phyloP scores from a whole-genome alignment of 2,329 filamentous ascomycete species.

The Orbilia ellipsospora region DNA sequence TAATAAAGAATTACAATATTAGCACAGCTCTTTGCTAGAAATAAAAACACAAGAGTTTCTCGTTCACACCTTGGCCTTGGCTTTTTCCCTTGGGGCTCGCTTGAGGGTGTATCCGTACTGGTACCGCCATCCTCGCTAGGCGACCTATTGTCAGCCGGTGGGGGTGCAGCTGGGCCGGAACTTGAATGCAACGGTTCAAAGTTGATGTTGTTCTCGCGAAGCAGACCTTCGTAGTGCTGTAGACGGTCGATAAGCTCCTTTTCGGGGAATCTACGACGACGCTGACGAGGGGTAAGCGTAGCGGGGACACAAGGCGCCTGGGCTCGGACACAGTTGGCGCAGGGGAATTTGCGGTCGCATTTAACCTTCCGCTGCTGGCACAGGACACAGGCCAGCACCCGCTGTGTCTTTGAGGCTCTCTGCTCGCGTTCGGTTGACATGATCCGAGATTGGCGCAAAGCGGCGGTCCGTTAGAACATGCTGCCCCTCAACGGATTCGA shows the following conservation, averaged over 20 bases:
- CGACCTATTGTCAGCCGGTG: slow-evolving; percentile 59
- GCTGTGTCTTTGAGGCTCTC: slow-evolving; percentile 59
- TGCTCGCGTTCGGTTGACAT: not conserved
- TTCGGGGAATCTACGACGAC: slow-evolving; percentile 71
- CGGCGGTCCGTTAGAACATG: too few relatives aligned
- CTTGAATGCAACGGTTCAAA: slow-evolving; percentile 74
- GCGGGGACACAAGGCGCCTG: slow-evolving; percentile 72
- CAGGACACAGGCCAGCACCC: slow-evolving; percentile 72
- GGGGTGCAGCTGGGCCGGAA: slow-evolving; percentile 62
- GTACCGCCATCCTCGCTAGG: slow-evolving; percentile 57
- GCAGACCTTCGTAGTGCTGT: slow-evolving; percentile 74
- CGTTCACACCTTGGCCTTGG: slow-evolving; percentile 15
- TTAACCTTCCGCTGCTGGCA: slow-evolving; percentile 82
- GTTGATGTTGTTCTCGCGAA: slow-evolving; percentile 74
- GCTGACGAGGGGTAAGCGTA: slow-evolving; percentile 69
- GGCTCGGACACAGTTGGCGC: slow-evolving; percentile 74
- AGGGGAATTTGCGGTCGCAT: slow-evolving; percentile 78
- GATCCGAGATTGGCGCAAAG: not conserved
- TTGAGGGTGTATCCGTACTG: slow-evolving; percentile 55
- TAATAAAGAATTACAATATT: slow-evolving; percentile 57
- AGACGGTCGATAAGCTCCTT: slow-evolving; percentile 77
- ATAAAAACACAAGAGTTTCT: too few relatives aligned
- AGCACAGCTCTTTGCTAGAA: not conserved
- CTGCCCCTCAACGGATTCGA: too few relatives aligned
- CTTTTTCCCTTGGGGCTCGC: slow-evolving; percentile 12